Evolutionary conservation across 2,329 filamentous ascomycete genomes (phyloP).

Genomic region (Colletotrichum sidae): DNA sequence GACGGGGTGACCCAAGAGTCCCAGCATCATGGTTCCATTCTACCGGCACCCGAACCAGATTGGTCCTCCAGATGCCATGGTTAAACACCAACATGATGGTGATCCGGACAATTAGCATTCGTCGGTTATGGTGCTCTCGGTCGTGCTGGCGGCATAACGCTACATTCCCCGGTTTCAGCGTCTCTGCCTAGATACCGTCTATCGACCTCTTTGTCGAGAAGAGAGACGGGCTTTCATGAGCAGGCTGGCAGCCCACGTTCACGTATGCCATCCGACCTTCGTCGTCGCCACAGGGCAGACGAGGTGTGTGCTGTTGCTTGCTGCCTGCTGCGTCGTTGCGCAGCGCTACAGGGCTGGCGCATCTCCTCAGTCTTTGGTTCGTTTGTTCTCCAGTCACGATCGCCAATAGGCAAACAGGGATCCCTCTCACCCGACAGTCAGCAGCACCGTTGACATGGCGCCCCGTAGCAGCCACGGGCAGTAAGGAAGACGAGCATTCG

Average conservation of each 20-base stretch:
- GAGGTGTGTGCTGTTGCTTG: too few relatives aligned
- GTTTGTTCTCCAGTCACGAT: neutral
- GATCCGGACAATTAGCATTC: conserved; percentile 1
- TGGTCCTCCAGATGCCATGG: too few relatives aligned
- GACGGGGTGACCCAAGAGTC: conserved; percentile 1
- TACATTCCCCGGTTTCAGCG: conserved; percentile 27
- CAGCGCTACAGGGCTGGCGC: too few relatives aligned
- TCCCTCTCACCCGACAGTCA: conserved; percentile 15
- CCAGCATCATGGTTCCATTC: conserved; percentile 31
- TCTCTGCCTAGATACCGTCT: neutral
- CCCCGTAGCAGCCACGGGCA: neutral
- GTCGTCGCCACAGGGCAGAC: too few relatives aligned
- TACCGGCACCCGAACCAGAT: conserved; percentile 5
- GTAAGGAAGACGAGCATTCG: neutral
- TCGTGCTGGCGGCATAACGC: conserved; percentile 17
- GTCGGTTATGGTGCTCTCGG: conserved; percentile 19
- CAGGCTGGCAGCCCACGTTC: too few relatives aligned
- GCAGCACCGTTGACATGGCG: neutral
- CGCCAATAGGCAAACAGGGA: conserved; percentile 6
- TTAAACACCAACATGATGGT: too few relatives aligned
- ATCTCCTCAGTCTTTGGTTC: too few relatives aligned
- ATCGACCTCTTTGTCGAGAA: too few relatives aligned
- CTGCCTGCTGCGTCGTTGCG: too few relatives aligned
- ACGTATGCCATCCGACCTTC: too few relatives aligned
- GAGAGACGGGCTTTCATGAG: too few relatives aligned